Conservation (phyloP, 148 eudicot genomes). For the Cornus suecica region DNA sequence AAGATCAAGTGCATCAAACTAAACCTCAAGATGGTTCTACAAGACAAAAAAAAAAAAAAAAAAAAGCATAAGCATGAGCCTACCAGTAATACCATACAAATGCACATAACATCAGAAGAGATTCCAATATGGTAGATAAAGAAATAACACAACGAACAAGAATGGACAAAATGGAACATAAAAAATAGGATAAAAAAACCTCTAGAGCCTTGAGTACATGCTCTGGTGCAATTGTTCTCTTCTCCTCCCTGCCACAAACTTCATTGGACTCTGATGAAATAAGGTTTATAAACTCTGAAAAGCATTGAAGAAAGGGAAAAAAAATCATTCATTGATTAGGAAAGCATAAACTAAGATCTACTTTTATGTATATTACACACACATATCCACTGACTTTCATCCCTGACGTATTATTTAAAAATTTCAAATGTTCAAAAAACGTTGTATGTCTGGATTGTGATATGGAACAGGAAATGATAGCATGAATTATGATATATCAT, state of each 20-base stretch:
- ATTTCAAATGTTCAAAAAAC: too few relatives aligned
- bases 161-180: constrained; percentile 1
- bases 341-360: neutral
- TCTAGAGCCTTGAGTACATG: constrained; percentile 96
- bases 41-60: neutral
- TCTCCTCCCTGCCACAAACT: constrained; percentile 87
- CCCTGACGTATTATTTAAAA: too few relatives aligned
- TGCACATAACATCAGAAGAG: neutral
- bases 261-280: constrained; percentile 97
- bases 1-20: neutral
- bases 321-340: neutral
- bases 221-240: constrained; percentile 89
- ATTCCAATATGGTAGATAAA: neutral
- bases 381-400: too few relatives aligned
- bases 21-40: neutral
- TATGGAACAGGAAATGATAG: too few relatives aligned
- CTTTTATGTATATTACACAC: too few relatives aligned
- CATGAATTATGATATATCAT: too few relatives aligned
- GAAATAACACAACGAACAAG: neutral
- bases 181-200: constrained; percentile 32
- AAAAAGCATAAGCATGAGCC: neutral
- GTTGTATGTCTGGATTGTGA: too few relatives aligned
- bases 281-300: constrained; percentile 82
- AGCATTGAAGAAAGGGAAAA: constrained; percentile 3
- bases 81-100: neutral